A percentile compares a stretch with the other conserved stretches of the same genome.
These are phyloP conservation scores for Artemisia tridentata DNA, from an alignment of 129 eudicot genomes.

Conservation along the genomic window DNA sequence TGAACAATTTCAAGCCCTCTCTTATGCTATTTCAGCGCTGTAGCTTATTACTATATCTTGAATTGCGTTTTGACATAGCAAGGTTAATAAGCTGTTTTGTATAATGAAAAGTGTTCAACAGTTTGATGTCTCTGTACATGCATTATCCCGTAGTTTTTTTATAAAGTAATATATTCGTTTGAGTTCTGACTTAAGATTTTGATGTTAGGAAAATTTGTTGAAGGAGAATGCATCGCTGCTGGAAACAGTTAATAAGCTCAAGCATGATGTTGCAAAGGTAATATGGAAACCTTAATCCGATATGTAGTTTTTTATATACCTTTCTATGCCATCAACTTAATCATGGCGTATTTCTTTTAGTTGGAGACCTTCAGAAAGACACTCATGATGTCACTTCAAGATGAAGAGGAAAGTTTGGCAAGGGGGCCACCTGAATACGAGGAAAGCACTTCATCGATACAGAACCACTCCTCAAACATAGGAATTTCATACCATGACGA, in stretches of 20 bases:
- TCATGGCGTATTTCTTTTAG: slow-evolving; percentile 42
- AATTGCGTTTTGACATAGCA: too few relatives aligned
- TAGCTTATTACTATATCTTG: too few relatives aligned
- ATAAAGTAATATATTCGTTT: not conserved
- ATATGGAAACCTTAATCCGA: not conserved
- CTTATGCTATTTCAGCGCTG: too few relatives aligned
- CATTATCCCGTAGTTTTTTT: too few relatives aligned
- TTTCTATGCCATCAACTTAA: slow-evolving; percentile 16
- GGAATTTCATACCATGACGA: slow-evolving; percentile 53
- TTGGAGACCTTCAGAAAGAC: slow-evolving; percentile 89
- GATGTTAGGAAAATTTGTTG: slow-evolving; percentile 61
- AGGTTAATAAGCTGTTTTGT: not conserved
- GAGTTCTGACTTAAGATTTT: slow-evolving; percentile 3
- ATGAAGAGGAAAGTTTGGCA: slow-evolving; percentile 72
- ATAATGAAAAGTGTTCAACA: not conserved
- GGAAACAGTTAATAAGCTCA: slow-evolving; percentile 75
- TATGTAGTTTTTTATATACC: not conserved
- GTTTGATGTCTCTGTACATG: not conserved
- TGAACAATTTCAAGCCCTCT: too few relatives aligned
- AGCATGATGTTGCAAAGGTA: slow-evolving; percentile 96
- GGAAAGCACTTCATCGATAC: slow-evolving; percentile 42
- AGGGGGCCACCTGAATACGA: slow-evolving; percentile 52
- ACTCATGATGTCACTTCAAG: slow-evolving; percentile 88
- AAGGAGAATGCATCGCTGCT: slow-evolving; percentile 50
- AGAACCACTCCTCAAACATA: slow-evolving; percentile 47